Conservation (phyloP, 805 yeast species). For the Lipomyces sp. region DNA sequence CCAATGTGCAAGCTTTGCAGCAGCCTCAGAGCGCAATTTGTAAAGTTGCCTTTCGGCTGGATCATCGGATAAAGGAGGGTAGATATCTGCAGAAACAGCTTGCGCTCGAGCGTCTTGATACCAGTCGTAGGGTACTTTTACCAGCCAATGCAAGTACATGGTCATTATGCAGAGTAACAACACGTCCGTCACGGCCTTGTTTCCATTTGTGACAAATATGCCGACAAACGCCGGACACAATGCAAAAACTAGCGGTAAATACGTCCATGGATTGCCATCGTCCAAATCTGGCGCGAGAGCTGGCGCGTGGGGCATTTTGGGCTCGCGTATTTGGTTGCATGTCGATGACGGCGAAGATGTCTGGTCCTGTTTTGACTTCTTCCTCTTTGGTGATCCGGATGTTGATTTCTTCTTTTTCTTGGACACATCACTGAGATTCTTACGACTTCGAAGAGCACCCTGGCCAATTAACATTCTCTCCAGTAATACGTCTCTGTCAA, state of each 20-base stretch:
- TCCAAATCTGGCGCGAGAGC: background rate
- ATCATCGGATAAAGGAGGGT: constrained; percentile 2
- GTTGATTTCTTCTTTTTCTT: constrained; percentile 5
- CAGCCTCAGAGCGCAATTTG: constrained; percentile 5
- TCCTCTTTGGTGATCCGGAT: background rate
- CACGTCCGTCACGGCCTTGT: constrained; percentile 16
- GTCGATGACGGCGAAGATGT: background rate
- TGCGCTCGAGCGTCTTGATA: constrained; percentile 21
- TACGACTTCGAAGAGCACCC: background rate
- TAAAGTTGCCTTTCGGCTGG: constrained; percentile 5
- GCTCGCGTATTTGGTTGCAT: background rate
- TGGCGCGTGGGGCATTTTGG: background rate
- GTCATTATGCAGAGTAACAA: constrained; percentile 21
- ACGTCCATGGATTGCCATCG: constrained; percentile 13
- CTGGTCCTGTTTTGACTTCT: background rate
- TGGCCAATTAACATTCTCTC: constrained; percentile 6
- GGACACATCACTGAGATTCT: background rate
- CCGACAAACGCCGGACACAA: constrained; percentile 20
- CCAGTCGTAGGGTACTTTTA: constrained; percentile 23
- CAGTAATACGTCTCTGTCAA: constrained; percentile 2
- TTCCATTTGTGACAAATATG: constrained; percentile 15
- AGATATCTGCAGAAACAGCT: background rate
- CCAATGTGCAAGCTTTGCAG: constrained; percentile 20
- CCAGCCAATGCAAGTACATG: constrained; percentile 21
- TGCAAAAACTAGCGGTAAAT: constrained; percentile 22